phyloP scores from a whole-genome alignment of 345 rosid species.

The Citrus cavaleriei region DNA sequence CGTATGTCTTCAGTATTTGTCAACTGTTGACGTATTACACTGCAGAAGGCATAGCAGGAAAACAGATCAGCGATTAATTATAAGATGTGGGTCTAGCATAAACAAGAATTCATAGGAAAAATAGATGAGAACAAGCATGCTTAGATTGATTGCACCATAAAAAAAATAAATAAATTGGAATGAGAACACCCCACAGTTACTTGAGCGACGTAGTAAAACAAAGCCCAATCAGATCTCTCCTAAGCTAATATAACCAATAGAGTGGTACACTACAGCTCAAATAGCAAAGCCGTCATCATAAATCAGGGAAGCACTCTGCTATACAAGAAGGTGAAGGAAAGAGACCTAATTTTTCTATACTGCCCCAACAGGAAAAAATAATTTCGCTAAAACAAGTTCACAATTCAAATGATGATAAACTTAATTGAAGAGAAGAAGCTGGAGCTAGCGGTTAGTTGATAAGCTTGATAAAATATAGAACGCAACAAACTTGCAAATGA shows the following conservation, averaged over 20 bases:
- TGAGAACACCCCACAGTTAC: not conserved
- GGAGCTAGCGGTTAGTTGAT: not conserved
- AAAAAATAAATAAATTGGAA: not conserved
- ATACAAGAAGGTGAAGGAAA: not conserved
- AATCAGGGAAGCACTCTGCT: not conserved
- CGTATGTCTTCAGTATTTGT: slow-evolving; percentile 86
- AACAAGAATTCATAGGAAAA: not conserved
- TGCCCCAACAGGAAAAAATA: not conserved
- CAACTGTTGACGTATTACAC: slow-evolving; percentile 86
- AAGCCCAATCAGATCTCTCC: not conserved
- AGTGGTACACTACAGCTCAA: not conserved
- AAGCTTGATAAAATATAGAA: not conserved
- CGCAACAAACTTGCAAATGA: not conserved
- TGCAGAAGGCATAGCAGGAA: slow-evolving; percentile 31
- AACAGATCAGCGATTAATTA: slow-evolving; percentile 24
- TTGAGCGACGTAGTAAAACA: not conserved
- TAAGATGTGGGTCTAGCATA: not conserved
- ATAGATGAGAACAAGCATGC: not conserved
- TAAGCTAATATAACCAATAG: not conserved
- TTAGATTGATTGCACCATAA: no score
- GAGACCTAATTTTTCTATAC: not conserved
- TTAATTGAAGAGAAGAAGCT: not conserved
- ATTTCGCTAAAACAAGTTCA: not conserved
- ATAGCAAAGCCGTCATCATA: not conserved
- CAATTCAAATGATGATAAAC: not conserved